Percentiles rank a stretch among this genome's conserved stretches.
These are phyloP conservation scores for Phytophthora europaea DNA, from an alignment of 352 stramenopile species.

Conservation along the genomic window DNA sequence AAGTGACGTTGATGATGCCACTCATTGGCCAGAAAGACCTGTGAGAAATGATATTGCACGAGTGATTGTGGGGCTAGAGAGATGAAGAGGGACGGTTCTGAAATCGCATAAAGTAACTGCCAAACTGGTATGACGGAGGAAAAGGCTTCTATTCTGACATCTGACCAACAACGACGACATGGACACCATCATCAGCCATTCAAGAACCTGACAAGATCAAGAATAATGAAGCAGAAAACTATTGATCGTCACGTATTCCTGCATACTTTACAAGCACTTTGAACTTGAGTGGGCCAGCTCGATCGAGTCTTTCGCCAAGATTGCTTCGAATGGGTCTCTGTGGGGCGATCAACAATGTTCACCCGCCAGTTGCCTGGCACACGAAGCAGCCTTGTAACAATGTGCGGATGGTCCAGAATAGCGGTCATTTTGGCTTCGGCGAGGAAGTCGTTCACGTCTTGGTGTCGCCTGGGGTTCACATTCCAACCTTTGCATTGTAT, in stretches of 20 bases:
- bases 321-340: not conserved
- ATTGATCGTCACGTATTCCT: not conserved
- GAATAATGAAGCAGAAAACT: no score
- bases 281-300: not conserved
- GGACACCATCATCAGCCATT: no score
- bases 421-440: no score
- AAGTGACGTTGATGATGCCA: not conserved
- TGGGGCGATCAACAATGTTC: not conserved
- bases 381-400: no score
- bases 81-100: no score
- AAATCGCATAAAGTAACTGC: no score
- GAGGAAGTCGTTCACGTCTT: conserved; percentile 1
- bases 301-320: not conserved
- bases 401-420: no score
- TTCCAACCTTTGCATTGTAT: conserved; percentile 43
- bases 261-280: not conserved
- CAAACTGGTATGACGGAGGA: no score
- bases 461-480: conserved; percentile 49
- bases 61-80: not conserved
- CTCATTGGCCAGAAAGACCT: not conserved
- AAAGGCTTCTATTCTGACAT: no score
- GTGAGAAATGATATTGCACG: not conserved
- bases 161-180: no score
- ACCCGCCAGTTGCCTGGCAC: not conserved
- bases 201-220: no score